phyloP scores from a whole-genome alignment of 2,329 filamentous ascomycete genomes.

The Diplodia scrobiculata region DNA sequence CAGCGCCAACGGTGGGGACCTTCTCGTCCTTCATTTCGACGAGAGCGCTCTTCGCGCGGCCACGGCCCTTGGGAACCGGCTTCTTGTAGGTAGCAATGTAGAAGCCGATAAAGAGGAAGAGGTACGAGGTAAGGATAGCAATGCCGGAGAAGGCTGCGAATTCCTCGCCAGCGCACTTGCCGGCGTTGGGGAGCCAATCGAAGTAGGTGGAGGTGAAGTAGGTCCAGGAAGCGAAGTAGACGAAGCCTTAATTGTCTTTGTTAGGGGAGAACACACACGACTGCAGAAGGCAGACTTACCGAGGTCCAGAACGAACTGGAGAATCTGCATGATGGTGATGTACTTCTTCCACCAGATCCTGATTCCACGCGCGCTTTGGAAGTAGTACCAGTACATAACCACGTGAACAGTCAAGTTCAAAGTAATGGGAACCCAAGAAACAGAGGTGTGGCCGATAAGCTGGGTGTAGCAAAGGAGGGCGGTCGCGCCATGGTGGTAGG shows the following conservation, averaged over 20 bases:
- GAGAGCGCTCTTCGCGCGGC: constrained; percentile 78
- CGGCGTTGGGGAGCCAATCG: constrained; percentile 76
- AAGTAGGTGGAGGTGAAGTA: constrained; percentile 96
- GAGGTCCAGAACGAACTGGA: constrained; percentile 95
- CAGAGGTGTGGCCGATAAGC: constrained; percentile 85
- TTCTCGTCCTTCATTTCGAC: constrained; percentile 81
- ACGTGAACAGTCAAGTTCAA: constrained; percentile 94
- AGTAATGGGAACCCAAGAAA: constrained; percentile 92
- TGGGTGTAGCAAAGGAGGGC: constrained; percentile 98
- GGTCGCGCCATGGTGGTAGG: constrained; percentile 96
- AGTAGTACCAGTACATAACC: constrained; percentile 99
- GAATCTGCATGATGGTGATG: constrained; percentile 96
- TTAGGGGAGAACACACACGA: not conserved
- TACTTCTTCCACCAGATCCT: constrained; percentile 99
- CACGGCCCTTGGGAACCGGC: constrained; percentile 70
- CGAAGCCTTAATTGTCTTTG: constrained; percentile 65
- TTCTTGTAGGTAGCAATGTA: constrained; percentile 96
- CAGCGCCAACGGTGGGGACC: constrained; percentile 58
- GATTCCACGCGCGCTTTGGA: constrained; percentile 94
- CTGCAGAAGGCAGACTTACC: constrained; percentile 59
- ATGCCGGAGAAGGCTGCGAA: constrained; percentile 94
- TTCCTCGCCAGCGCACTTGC: constrained; percentile 91
- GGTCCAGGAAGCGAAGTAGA: constrained; percentile 99
- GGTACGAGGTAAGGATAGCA: constrained; percentile 88
- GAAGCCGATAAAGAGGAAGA: constrained; percentile 98